Conservation (phyloP, 2,329 filamentous ascomycete genomes). For the Hypoxylon sp. region DNA sequence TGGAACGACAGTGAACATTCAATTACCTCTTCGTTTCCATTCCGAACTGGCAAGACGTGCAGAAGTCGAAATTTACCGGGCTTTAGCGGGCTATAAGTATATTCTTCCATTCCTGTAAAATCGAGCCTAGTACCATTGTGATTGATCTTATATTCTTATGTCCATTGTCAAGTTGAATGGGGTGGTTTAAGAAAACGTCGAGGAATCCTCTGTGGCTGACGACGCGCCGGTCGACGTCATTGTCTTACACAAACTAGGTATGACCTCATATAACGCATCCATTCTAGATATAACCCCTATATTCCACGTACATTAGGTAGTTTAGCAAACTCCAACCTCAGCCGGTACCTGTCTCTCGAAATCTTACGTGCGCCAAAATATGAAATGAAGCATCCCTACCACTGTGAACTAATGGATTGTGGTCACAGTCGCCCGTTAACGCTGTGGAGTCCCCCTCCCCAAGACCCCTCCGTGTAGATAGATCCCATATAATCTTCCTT, state of each 20-base stretch:
- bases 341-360: background rate
- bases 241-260: background rate
- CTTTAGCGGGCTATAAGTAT: background rate
- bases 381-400: background rate
- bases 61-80: background rate
- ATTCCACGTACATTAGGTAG: background rate
- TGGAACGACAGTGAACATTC: constrained; percentile 7
- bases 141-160: too few species aligned
- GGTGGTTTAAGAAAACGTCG: background rate
- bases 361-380: background rate
- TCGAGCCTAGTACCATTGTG: background rate
- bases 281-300: background rate
- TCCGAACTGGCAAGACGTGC: background rate
- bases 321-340: background rate
- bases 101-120: background rate
- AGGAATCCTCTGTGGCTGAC: background rate
- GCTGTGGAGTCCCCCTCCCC: too few species aligned
- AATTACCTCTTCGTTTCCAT: background rate
- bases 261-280: background rate
- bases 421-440: background rate
- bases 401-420: background rate
- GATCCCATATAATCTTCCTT: background rate
- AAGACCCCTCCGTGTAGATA: too few species aligned
- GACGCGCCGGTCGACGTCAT: background rate
- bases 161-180: background rate